Conservation (phyloP, 306 rosid species). For the Elaeagnus macrophylla region DNA sequence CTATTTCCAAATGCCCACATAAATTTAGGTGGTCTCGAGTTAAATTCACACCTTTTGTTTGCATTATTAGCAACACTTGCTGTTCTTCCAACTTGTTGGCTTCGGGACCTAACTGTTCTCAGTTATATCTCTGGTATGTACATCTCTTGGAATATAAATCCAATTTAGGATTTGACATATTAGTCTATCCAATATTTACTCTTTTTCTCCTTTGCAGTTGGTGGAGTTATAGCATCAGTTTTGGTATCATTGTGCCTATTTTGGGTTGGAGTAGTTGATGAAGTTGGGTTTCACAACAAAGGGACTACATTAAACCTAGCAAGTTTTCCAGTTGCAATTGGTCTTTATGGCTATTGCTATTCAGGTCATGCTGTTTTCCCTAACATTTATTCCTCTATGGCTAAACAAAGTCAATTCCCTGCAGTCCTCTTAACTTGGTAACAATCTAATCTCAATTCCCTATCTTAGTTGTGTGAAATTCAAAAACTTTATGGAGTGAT, state of each 20-base stretch:
- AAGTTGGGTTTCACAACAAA: conserved; percentile 54
- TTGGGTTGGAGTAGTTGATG: conserved; percentile 67
- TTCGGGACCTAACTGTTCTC: conserved; percentile 79
- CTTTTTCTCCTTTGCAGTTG: conserved; percentile 35
- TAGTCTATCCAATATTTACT: no score
- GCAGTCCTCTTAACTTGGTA: conserved; percentile 70
- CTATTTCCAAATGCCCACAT: conserved; percentile 76
- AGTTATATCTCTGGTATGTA: conserved; percentile 85
- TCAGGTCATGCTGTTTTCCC: conserved; percentile 98
- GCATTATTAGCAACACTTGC: conserved; percentile 70
- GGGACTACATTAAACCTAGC: conserved; percentile 66
- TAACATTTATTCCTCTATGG: conserved; percentile 88
- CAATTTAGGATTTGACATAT: no score
- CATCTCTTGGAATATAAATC: neutral
- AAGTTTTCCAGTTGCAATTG: conserved; percentile 82
- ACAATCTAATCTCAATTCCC: conserved; percentile 1
- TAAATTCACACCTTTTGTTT: conserved; percentile 51
- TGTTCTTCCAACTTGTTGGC: conserved; percentile 96
- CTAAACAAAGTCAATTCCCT: conserved; percentile 61
- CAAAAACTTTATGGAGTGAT: neutral
- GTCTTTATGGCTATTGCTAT: conserved; percentile 94
- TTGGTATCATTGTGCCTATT: conserved; percentile 64
- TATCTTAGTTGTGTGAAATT: neutral
- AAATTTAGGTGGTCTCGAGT: conserved; percentile 45
- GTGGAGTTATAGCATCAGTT: conserved; percentile 85